phyloP scores from a whole-genome alignment of 1,284 basidiomycete genomes.

The Ganoderma resinaceum region DNA sequence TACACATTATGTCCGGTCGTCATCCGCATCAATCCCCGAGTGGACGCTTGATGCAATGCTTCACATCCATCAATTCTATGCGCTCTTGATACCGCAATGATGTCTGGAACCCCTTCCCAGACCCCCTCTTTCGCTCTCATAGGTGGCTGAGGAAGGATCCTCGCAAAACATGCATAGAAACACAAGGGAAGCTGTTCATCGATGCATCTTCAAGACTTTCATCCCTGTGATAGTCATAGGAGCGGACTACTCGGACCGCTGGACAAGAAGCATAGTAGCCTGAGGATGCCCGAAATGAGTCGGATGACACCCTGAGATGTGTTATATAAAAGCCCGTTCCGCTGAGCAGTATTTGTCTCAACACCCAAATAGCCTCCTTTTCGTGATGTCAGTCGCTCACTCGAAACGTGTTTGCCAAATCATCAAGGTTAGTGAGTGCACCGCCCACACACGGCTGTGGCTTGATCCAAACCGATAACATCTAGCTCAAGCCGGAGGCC shows the following conservation, averaged over 20 bases:
- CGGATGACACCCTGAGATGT: not conserved
- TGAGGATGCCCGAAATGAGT: not conserved
- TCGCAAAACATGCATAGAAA: too few species aligned
- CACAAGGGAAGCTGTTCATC: too few species aligned
- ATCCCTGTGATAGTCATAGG: not conserved
- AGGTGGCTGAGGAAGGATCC: too few species aligned
- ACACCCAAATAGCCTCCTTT: not conserved
- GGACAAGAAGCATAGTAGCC: not conserved
- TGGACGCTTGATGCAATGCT: not conserved
- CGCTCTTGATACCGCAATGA: not conserved
- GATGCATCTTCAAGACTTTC: not conserved
- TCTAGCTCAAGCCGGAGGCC: slow-evolving; percentile 66
- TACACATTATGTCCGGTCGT: not conserved
- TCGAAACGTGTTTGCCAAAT: slow-evolving; percentile 77
- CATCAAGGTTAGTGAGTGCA: slow-evolving; percentile 56
- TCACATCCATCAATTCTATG: not conserved
- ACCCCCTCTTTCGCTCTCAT: too few species aligned
- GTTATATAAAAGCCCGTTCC: not conserved
- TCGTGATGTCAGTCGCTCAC: slow-evolving; percentile 44
- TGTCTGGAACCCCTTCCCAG: not conserved
- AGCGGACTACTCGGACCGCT: slow-evolving; percentile 25
- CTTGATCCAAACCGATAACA: not conserved
- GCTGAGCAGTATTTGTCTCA: not conserved
- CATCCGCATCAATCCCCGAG: not conserved
- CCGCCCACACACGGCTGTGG: slow-evolving; percentile 3